Evolutionary conservation across 2,329 filamentous ascomycete species (phyloP), one percentile per base, ranked within the genome.

Genomic region (Nigrospora oryzae): DNA sequence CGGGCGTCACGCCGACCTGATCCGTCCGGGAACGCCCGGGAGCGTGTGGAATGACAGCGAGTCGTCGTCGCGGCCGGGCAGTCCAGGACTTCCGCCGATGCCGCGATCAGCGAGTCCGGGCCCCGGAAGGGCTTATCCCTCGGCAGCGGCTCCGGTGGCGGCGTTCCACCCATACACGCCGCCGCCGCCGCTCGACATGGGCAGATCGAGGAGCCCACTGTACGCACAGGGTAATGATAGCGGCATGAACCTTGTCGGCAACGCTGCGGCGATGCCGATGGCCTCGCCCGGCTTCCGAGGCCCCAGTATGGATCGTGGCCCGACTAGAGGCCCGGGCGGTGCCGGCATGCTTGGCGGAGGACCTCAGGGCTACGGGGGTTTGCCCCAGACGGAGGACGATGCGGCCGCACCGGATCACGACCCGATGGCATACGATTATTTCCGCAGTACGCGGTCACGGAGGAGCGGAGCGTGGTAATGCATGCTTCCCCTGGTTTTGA

Each of bases 11-110:
- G 66, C 70, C 19, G 83, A 86, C 49, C 65, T 82, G 2, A 63
- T 75, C 14, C 73, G 83, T 1, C 76, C 82, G 0, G 77, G 73
- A 15, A 86, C 83, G 0, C 82, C 83, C 0, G 70, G 72, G 12
- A 78, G 75, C 28, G 63, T 71, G 40, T 70, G 64, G 47, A 67
- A 67, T 36, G 65, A 62, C 3, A 69, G 68, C 14, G 69, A 70
- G 15, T 50, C 56, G 3, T 55, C 60, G 31, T 78, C 75, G 0
- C 62, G 76, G 30, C 73, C 77, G 0, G 71, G 66, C 12, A 79
- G 75, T 13, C 77, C 76, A 3, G 51, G 63, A 4, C 54, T 68
- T 43, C 55, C 60, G 23, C 42, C 46, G 11, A 50, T 62, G 15
- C 58, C 56, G 28, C 51, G 53, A 28, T 46, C 57, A 15, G 54